Evolutionary conservation across 768 basidiomycete species (phyloP), one percentile per base, ranked within the genome.

Genomic region (Rhodotorula sphaerocarpa): DNA sequence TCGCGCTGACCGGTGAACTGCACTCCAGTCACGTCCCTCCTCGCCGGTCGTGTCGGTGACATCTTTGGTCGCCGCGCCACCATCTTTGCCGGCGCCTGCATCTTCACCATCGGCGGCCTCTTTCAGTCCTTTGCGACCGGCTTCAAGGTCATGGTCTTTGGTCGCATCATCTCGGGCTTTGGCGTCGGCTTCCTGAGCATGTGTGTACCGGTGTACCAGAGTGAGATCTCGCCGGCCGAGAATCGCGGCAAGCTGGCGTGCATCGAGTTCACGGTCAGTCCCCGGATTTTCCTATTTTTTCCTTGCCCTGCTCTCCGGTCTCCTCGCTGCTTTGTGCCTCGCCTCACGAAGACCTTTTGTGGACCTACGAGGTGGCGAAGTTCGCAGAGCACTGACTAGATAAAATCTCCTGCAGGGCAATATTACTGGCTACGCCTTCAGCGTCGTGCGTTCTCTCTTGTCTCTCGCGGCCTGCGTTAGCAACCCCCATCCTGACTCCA

Each of bases 201-300:
- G n/a, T 90, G 91, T 63, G 89, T 91, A 33, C 90, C 89, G 20
- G 90, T 91, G 61, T 92, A 90, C 75, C 88, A 95, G 78, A 39
- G 36, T 70, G 92, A 96, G 78, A 90, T 95, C 50, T 91, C 89
- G 7, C 91, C 92, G 34, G 88, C 92, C 4, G 81, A 87, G 42
- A 70, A 92, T 85, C 83, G 92, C 69, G 92, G 92, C 51, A 84
- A 87, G 45, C 79, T 95, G 45, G 92, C 90, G 3, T 91, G 89
- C 71, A 90, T 95, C 82, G 91, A 95, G 72, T 95, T 95, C 73
- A 92, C 91, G 5, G 57, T 58, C 30, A 41, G 48, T 46, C 20
- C 30, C 23, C 23, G 23, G 16, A 2, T 14, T 33, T 23, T 21
- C 31, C 18, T 14, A 14, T 41, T 39, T 25, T 21, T 23, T 39